Evolutionary conservation across 257 asterid genomes (phyloP).

Genomic region (Verbena officinalis): DNA sequence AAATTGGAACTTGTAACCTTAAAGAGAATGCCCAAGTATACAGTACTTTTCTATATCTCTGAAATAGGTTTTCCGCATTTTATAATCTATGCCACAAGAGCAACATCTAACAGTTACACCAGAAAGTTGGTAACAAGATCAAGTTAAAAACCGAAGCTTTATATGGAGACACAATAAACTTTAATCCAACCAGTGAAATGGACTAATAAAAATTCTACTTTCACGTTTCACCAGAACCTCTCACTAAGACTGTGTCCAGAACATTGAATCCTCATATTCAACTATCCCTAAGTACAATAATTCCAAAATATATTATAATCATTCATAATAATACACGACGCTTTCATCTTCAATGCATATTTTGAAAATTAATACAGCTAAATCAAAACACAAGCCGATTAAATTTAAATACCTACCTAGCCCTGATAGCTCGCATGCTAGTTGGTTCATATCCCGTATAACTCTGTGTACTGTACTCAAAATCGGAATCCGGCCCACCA

Average conservation of each 20-base stretch:
- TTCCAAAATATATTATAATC: not conserved
- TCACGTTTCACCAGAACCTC: not conserved
- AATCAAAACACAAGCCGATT: too few relatives aligned
- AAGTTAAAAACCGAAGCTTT: not conserved
- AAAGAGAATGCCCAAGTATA: not conserved
- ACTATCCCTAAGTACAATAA: not conserved
- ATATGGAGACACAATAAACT: not conserved
- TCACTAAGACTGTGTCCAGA: not conserved
- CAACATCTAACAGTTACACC: not conserved
- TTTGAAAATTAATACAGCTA: too few relatives aligned
- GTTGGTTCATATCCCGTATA: constrained; percentile 99
- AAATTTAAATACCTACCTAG: constrained; percentile 51
- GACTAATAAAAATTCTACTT: not conserved
- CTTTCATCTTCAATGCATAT: not conserved
- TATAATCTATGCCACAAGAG: not conserved
- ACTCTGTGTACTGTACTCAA: constrained; percentile 97
- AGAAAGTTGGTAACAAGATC: not conserved
- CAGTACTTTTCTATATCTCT: not conserved
- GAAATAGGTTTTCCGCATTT: not conserved
- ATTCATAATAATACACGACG: not conserved
- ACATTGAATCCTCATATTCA: not conserved
- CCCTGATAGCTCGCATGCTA: constrained; percentile 98
- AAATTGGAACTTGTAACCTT: not conserved
- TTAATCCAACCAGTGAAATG: not conserved
- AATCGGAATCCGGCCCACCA: constrained; percentile 98